Evolutionary conservation across 1,284 basidiomycete genomes (phyloP).

Genomic region (Stygiomarasmius scandens): DNA sequence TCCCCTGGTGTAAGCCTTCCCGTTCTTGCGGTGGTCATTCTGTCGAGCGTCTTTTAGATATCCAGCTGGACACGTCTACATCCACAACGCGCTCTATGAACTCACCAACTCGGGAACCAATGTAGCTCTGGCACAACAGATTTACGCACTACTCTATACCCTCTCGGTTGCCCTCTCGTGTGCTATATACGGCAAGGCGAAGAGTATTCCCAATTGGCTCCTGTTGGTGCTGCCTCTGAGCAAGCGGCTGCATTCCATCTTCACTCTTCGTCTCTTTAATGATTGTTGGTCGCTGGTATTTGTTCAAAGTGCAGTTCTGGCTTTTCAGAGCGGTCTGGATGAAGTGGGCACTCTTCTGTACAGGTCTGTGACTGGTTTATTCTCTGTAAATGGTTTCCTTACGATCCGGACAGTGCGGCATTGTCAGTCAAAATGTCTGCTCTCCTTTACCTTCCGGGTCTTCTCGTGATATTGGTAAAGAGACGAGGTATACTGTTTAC

Average conservation of each 20-base stretch:
- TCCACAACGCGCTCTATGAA: conserved; percentile 76
- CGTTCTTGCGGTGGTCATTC: neutral
- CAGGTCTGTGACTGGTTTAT: conserved; percentile 54
- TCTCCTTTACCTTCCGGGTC: conserved; percentile 88
- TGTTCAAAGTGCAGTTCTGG: conserved; percentile 61
- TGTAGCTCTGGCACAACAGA: conserved; percentile 72
- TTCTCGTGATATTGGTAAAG: conserved; percentile 81
- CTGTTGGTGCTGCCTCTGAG: conserved; percentile 81
- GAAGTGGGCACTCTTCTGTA: conserved; percentile 68
- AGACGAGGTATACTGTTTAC: conserved; percentile 66
- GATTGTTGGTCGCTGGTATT: conserved; percentile 85
- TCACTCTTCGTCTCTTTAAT: conserved; percentile 91
- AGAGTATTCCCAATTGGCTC: conserved; percentile 76
- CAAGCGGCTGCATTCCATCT: conserved; percentile 95
- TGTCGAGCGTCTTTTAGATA: conserved; percentile 61
- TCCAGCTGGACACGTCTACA: conserved; percentile 90
- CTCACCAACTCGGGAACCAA: conserved; percentile 67
- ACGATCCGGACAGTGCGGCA: conserved; percentile 59
- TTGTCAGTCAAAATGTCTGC: conserved; percentile 97
- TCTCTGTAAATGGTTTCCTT: neutral
- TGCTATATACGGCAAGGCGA: conserved; percentile 68
- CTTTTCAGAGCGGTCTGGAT: conserved; percentile 63
- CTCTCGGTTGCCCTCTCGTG: conserved; percentile 65
- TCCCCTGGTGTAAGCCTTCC: conserved; percentile 78
- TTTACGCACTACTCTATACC: conserved; percentile 79